Evolutionary conservation across 2,329 filamentous ascomycete genomes (phyloP), one percentile per base, ranked within the genome.

Genomic region (Sclerotinia glacialis): DNA sequence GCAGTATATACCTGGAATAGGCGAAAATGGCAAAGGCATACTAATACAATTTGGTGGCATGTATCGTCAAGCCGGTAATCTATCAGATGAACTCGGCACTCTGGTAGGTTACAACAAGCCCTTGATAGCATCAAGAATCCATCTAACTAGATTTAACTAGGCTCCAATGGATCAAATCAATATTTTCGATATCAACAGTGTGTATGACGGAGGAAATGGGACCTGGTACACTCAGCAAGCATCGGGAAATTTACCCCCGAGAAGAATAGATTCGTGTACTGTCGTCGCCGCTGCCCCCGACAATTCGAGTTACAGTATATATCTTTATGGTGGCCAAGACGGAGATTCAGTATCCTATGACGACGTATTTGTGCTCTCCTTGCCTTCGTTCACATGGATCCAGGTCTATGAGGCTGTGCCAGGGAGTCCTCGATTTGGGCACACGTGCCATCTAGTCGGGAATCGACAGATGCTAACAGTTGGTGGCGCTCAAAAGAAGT

Each of bases 271-370:
- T 64, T 80, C 79, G 67, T 83, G 81, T 69, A 69, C 79, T 5
- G 75, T 79, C 0, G 64, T 77, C 0, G 77, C 74, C 18, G 77
- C 79, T 37, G 78, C 80, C 0, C 75, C 77, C 3, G 82, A 83
- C 65, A 78, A 78, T 55, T 81, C 79, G 2, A 80, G 78, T 64
- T 78, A 82, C 62, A 83, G 83, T 64, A 80, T 84, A 42, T 65
- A 81, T 61, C 75, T 84, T 59, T 84, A 83, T 65, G 82, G 83
- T 23, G 83, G 83, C 9, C 76, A 75, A 40, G 75, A 80, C 66
- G 78, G 73, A 18, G 70, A 75, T 14, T 67, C 73, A 12, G 69
- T 70, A 28, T 69, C 69, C 23, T 77, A 74, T 34, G 82, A 83
- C 64, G 80, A 83, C 49, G 72, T 81, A 9, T 81, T 79, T 62